These are phyloP conservation scores for Chloris gayana DNA, from an alignment of 176 grass and related monocot genomes.

Conservation along the genomic window DNA sequence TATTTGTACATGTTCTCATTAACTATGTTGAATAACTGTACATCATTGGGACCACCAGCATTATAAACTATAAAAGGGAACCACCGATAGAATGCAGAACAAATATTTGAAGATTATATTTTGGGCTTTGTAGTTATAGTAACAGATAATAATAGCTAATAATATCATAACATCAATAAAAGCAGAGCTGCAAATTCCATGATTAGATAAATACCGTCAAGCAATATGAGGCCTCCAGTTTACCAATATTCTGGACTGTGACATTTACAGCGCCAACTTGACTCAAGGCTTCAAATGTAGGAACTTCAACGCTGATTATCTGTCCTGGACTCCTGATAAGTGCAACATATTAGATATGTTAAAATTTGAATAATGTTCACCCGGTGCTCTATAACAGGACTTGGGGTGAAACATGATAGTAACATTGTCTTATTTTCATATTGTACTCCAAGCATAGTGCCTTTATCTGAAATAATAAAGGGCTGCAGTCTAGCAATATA, in stretches of 20 bases:
- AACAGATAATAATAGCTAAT: neutral
- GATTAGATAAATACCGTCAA: conserved; percentile 65
- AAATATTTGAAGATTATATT: neutral
- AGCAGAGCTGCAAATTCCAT: conserved; percentile 4
- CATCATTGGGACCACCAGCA: neutral
- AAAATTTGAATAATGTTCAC: conserved; percentile 3
- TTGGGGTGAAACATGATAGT: no score
- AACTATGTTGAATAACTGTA: neutral
- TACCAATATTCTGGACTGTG: conserved; percentile 70
- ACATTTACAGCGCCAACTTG: conserved; percentile 74
- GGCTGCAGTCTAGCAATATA: neutral
- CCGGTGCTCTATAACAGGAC: no score
- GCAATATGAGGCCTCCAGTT: conserved; percentile 87
- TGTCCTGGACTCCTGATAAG: conserved; percentile 86
- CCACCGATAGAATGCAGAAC: neutral
- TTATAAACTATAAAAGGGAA: neutral
- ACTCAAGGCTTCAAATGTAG: conserved; percentile 83
- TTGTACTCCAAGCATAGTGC: no score
- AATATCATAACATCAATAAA: neutral
- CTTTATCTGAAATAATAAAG: neutral
- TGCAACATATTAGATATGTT: conserved; percentile 15
- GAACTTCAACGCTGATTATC: conserved; percentile 56
- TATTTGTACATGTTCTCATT: neutral
- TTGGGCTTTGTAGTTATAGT: neutral
- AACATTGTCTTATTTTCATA: no score